Evolutionary conservation across 768 basidiomycete genomes (phyloP), one percentile per base, ranked within the genome.

Genomic region (Paxillus rubicundulus): DNA sequence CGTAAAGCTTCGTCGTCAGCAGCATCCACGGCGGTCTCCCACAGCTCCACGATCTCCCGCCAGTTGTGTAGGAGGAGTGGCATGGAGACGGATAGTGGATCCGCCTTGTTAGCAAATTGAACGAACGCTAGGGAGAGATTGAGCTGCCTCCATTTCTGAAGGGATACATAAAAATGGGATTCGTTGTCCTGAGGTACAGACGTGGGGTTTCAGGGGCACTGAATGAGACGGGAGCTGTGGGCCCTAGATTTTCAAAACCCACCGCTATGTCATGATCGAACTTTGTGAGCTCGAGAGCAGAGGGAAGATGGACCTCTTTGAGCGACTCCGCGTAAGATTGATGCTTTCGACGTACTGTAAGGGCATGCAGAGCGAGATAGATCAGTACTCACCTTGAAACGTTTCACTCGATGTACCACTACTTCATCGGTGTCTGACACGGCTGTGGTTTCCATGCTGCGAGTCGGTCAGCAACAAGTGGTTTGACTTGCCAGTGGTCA

Each of bases 1-100:
- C 75, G 77, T 49, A 90, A 61, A 0, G 84, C 87, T 66, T 92
- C 89, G 56, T 89, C 84, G 55, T 91, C 85, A 5, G 86, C 77
- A 12, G 58, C 60, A 39, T 78, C 77, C 30, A 89, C 63, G 0
- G 83, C 81, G 9, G 65, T 72, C 17, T 80, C 63, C 91, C 91
- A 93, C 4, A 84, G 57, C 2, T 77, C 72, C 18, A 86, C 72
- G 2, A 95, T 76, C 13, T 86, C 82, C 56, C 75, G 72, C 83
- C 87, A 89, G 67, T 92, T 85, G 60, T 90, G 88, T 8, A 95
- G 74, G 13, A 95, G 78, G 27, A 92, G 72, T 1, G 91, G 86
- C 80, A 94, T 82, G 5, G 88, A 91, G 3, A 82, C 77, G 5
- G 87, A 83, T 36, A 91, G 72, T 0, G 76, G 67, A 38, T 84